Evolutionary conservation across 2,329 filamentous ascomycete species (phyloP).

Genomic region (Fulvia fulva): DNA sequence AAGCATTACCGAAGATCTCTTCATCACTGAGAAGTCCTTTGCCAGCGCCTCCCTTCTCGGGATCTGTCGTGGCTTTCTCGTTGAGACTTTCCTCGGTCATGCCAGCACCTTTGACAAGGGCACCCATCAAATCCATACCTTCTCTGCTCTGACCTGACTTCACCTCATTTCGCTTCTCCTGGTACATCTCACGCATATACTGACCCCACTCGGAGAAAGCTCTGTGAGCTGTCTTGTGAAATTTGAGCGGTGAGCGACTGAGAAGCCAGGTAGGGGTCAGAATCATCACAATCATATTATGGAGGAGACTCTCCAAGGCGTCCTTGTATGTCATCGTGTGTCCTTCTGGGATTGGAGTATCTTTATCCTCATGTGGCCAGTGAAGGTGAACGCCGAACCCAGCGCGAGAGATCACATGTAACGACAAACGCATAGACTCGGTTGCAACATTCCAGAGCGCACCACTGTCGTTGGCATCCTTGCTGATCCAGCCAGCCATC

Average conservation of each 20-base stretch:
- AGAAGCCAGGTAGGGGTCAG: conserved; percentile 57
- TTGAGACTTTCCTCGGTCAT: conserved; percentile 36
- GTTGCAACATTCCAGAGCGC: conserved; percentile 56
- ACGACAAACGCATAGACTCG: conserved; percentile 62
- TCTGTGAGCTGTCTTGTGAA: conserved; percentile 49
- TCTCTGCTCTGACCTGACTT: conserved; percentile 32
- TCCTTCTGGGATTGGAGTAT: conserved; percentile 40
- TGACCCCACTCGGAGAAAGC: conserved; percentile 61
- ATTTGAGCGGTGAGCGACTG: conserved; percentile 49
- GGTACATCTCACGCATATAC: conserved; percentile 67
- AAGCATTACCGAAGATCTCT: conserved; percentile 69
- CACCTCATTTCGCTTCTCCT: conserved; percentile 55
- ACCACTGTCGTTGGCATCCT: conserved; percentile 37
- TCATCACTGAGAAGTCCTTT: conserved; percentile 52
- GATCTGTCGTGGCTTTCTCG: conserved; percentile 40
- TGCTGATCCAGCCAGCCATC: conserved; percentile 55
- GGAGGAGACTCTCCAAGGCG: conserved; percentile 58
- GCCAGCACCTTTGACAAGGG: conserved; percentile 48
- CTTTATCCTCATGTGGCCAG: conserved; percentile 55
- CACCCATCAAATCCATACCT: conserved; percentile 55
- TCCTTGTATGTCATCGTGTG: conserved; percentile 64
- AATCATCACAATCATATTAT: conserved; percentile 61
- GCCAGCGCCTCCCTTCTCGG: conserved; percentile 46
- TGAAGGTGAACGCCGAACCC: conserved; percentile 62
- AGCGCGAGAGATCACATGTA: conserved; percentile 62